Percentiles rank a stretch among this genome's conserved stretches.
These are phyloP conservation scores for Stellera chamaejasme DNA, from an alignment of 345 rosid species.

Conservation along the genomic window DNA sequence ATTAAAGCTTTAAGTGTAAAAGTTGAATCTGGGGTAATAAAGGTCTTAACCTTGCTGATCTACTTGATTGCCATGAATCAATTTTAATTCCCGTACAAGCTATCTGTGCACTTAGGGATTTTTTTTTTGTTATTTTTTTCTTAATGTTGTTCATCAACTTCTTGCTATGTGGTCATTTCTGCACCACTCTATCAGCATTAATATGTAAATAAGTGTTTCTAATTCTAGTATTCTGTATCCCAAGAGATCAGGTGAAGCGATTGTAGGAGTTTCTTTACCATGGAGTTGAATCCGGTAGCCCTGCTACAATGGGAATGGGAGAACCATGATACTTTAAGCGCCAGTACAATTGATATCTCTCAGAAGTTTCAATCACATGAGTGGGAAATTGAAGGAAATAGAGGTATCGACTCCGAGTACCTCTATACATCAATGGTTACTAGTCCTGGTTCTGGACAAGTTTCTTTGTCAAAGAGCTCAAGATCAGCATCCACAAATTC, in stretches of 20 bases:
- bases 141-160: too few relatives aligned
- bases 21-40: too few relatives aligned
- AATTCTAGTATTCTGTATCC: too few relatives aligned
- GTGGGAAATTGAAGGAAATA: slow-evolving; percentile 56
- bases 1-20: too few relatives aligned
- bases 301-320: slow-evolving; percentile 73
- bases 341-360: slow-evolving; percentile 35
- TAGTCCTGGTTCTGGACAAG: slow-evolving; percentile 46
- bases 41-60: too few relatives aligned
- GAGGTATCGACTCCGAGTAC: slow-evolving; percentile 44
- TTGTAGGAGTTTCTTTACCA: slow-evolving; percentile 33
- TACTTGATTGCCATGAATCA: too few relatives aligned
- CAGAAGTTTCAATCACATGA: slow-evolving; percentile 37
- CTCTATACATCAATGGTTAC: slow-evolving; percentile 49
- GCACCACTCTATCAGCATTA: too few relatives aligned
- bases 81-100: too few relatives aligned
- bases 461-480: slow-evolving; percentile 54
- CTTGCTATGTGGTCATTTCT: too few relatives aligned
- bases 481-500: slow-evolving; percentile 58
- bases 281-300: slow-evolving; percentile 71
- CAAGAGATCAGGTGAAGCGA: neutral
- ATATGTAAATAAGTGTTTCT: too few relatives aligned
- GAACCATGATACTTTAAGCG: slow-evolving; percentile 39
- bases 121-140: too few relatives aligned
- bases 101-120: too few relatives aligned